Base-by-base conservation (phyloP, 2,329 filamentous ascomycete species). In the Xylariomycetidae sp. region DNA sequence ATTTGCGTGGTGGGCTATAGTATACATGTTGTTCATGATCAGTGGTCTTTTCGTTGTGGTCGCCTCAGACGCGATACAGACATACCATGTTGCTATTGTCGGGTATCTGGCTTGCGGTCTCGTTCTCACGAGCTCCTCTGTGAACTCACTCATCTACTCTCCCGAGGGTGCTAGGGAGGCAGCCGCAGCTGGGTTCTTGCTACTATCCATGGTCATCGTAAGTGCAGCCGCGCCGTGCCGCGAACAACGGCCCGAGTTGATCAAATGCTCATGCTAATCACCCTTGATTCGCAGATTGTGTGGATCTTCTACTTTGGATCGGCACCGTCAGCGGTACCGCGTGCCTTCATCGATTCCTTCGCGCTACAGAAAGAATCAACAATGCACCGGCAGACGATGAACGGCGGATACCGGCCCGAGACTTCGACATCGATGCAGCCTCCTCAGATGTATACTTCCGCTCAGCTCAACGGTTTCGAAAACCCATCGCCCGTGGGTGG, bases 271-370 rank as follows among this genome's bases (percentile, higher is more conserved):
- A 33, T 37, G 19, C 29, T 42, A 18, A 24, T 10, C 22, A 14
- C 20, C 20, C 20, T 35, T 6, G 18, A 13, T 4, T 25, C n/a
- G n/a, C n/a, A 95, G 89, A 85, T 95, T 50, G 77, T 96, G 39
- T 98, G 92, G 92, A 95, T 95, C 49, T 94, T 96, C 64, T 96
- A 96, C 70, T 98, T 95, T 54, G 92, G 92, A 52, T 95, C 90
- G 2, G 83, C 88, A 13, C 88, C 90, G 2, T 85, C 86, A 25
- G 85, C 89, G 12, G 76, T 82, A 34, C 85, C 89, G 43, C 85
- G 90, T 50, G 82, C 86, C 37, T 95, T 93, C 58, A 84, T 96
- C 49, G 92, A 98, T 64, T 95, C 90, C 1, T 95, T 95, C 55
- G 88, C 92, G 30, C 73, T 95, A 15, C 79, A 92, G 66, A 96